Conservation (phyloP, 192 early-diverging fungal species). For the Podila epigama region DNA sequence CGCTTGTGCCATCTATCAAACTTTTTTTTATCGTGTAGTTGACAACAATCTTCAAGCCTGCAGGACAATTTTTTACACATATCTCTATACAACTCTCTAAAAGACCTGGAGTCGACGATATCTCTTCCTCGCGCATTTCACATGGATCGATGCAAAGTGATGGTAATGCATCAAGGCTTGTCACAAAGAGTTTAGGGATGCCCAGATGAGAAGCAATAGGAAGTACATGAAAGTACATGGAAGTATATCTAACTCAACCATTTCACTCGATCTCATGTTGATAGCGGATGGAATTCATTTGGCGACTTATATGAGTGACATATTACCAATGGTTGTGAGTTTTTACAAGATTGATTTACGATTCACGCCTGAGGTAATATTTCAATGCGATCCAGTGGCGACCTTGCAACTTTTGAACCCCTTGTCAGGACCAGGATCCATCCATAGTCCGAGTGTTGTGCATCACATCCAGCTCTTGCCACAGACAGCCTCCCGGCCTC, state of each 20-base stretch:
- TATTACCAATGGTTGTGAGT: conserved; percentile 20
- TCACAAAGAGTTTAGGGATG: too few relatives aligned
- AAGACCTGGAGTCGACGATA: conserved; percentile 10
- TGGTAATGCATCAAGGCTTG: neutral
- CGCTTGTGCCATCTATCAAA: neutral
- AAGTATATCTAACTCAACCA: too few relatives aligned
- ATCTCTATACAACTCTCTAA: conserved; percentile 20
- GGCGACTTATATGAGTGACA: conserved; percentile 11
- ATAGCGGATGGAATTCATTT: conserved; percentile 34
- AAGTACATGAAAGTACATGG: too few relatives aligned
- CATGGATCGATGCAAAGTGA: conserved; percentile 41
- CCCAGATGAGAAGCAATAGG: too few relatives aligned
- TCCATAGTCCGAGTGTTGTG: conserved; percentile 21
- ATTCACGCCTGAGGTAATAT: conserved; percentile 29
- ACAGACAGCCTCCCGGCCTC: conserved; percentile 12
- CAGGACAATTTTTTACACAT: conserved; percentile 24
- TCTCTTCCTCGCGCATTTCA: conserved; percentile 37
- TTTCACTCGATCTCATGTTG: neutral
- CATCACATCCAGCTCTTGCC: conserved; percentile 29
- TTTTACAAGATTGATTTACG: conserved; percentile 39
- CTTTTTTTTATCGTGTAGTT: neutral
- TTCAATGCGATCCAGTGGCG: conserved; percentile 29
- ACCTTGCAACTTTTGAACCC: conserved; percentile 34
- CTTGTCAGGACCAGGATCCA: conserved; percentile 30
- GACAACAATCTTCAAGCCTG: conserved; percentile 26